A percentile compares a stretch with the other conserved stretches of the same genome.
phyloP scores from a whole-genome alignment of 352 stramenopile genomes.

The Stramenopiles sp. region DNA sequence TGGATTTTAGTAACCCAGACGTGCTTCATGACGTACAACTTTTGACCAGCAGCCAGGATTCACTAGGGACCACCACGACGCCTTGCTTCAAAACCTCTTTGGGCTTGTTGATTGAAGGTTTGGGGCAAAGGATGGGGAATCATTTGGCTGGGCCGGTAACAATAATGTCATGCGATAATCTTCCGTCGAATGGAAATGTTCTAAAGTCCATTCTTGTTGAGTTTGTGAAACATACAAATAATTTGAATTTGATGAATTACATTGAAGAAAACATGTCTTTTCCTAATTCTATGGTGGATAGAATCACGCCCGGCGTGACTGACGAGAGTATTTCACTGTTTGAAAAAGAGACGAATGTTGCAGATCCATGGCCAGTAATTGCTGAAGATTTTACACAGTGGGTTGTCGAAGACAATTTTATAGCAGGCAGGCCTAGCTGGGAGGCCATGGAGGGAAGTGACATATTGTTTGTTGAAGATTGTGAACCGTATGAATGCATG shows the following conservation, averaged over 20 bases:
- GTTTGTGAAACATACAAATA: no score
- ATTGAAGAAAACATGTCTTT: constrained; percentile 30
- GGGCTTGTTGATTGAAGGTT: no score
- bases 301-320: constrained; percentile 32
- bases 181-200: constrained; percentile 25
- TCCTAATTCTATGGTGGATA: constrained; percentile 30
- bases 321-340: constrained; percentile 20
- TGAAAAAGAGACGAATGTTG: constrained; percentile 21
- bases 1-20: no score
- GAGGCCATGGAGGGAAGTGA: constrained; percentile 18
- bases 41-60: no score
- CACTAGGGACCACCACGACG: no score
- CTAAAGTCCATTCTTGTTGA: no score
- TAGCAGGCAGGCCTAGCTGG: constrained; percentile 25
- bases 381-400: constrained; percentile 33
- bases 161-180: constrained; percentile 34
- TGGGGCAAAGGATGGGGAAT: no score
- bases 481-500: constrained; percentile 31
- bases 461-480: constrained; percentile 19
- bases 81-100: no score
- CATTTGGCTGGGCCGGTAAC: no score
- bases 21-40: no score
- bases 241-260: no score
- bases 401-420: constrained; percentile 35
- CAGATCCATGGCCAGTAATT: constrained; percentile 32